Evolutionary conservation across 495 filamentous ascomycete species (phyloP).

Genomic region (Peziza echinospora): DNA sequence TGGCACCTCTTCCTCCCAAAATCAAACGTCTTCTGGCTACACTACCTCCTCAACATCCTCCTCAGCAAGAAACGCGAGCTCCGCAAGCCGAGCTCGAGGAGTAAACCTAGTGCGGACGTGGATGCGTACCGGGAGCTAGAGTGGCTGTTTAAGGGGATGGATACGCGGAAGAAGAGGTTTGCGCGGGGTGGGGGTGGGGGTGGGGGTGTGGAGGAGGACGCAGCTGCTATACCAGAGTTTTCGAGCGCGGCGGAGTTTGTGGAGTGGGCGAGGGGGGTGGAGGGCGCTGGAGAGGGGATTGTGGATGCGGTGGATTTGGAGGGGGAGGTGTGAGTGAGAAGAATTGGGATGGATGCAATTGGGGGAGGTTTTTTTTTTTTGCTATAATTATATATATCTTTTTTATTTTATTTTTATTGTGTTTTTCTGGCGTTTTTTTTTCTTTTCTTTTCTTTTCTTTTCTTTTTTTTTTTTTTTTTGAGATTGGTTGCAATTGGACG

Average conservation of each 20-base stretch:
- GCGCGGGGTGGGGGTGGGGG: background rate
- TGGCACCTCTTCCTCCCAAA: slow-evolving; percentile 16
- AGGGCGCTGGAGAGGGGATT: slow-evolving; percentile 5
- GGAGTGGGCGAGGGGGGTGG: slow-evolving; percentile 10
- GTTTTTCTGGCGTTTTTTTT: background rate
- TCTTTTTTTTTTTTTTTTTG: background rate
- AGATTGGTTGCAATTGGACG: too few species aligned
- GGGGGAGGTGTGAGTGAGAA: background rate
- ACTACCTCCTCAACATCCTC: slow-evolving; percentile 17
- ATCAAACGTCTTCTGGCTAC: slow-evolving; percentile 19
- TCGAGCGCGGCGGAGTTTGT: slow-evolving; percentile 10
- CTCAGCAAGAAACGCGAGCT: slow-evolving; percentile 8
- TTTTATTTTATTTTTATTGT: slow-evolving; percentile 2
- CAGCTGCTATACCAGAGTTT: slow-evolving; percentile 1
- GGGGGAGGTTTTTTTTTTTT: background rate
- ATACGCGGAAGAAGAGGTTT: slow-evolving; percentile 15
- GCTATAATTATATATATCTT: background rate
- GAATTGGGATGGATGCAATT: background rate
- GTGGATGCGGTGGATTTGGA: background rate
- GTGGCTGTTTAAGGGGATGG: slow-evolving; percentile 5
- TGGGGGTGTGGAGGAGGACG: background rate
- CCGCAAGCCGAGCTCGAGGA: slow-evolving; percentile 9
- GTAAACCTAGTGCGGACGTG: slow-evolving; percentile 7
- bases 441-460: slow-evolving; percentile 1
- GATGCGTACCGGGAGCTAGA: slow-evolving; percentile 9